A percentile compares a stretch with the other conserved stretches of the same genome.
phyloP scores from a whole-genome alignment of 2,329 filamentous ascomycete genomes.

The Myriangium duriaei region DNA sequence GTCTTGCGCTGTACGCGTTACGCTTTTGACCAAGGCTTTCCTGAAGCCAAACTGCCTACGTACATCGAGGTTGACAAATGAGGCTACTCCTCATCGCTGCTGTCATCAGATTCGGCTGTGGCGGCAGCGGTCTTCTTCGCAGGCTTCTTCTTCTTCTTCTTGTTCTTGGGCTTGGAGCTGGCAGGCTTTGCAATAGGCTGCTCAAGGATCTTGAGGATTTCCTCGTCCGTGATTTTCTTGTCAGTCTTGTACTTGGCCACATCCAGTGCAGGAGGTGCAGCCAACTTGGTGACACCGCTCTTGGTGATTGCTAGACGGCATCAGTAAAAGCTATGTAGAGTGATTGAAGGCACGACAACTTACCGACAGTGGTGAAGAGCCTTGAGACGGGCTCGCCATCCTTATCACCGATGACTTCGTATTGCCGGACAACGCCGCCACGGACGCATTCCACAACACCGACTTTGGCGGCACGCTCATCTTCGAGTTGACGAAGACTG shows the following conservation, averaged over 20 bases:
- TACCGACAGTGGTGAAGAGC: constrained; percentile 85
- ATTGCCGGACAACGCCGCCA: constrained; percentile 82
- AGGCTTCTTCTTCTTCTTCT: constrained; percentile 75
- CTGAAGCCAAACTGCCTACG: too few species aligned
- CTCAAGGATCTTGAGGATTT: constrained; percentile 87
- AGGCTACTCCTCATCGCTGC: constrained; percentile 24
- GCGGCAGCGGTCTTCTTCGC: constrained; percentile 44
- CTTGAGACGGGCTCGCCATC: constrained; percentile 74
- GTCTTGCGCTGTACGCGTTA: too few species aligned
- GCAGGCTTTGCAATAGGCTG: constrained; percentile 58
- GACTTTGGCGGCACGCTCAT: constrained; percentile 90
- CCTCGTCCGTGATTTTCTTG: constrained; percentile 96
- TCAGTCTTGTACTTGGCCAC: constrained; percentile 77
- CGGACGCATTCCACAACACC: constrained; percentile 95
- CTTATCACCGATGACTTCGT: constrained; percentile 91
- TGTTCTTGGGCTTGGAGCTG: constrained; percentile 67
- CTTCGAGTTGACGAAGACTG: constrained; percentile 89
- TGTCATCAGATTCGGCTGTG: constrained; percentile 20
- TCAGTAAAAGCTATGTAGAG: constrained; percentile 12
- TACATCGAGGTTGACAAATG: too few species aligned
- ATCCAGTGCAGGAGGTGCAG: constrained; percentile 63
- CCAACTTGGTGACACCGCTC: constrained; percentile 83
- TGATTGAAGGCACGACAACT: constrained; percentile 31
- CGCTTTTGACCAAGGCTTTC: too few species aligned
- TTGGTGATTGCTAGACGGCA: constrained; percentile 70